Evolutionary conservation across 371 early-diverging fungal genomes (phyloP), one percentile per base, ranked within the genome.

Genomic region (Apophysomyces trapeziformis): DNA sequence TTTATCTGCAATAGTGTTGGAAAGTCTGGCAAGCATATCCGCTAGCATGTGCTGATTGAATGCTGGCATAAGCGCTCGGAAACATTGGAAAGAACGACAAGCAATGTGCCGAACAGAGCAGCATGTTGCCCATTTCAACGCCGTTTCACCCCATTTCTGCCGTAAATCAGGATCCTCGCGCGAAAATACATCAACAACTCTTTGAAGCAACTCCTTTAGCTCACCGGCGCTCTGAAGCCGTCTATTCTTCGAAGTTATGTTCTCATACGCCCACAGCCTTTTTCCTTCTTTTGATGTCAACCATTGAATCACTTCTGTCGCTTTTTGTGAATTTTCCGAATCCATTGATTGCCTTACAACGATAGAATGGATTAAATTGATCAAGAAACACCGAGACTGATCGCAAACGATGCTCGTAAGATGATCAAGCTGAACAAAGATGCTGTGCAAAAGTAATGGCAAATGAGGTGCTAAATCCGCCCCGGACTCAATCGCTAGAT

Each of bases 61-160:
- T 0, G 82, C 76, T 8, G 96, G 95, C 76, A 85, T 87, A 26
- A 97, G 67, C 1, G 85, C 86, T 12, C 95, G 87, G 68, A 94
- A 94, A 59, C 94, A 88, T 66, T 95, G 95, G 64, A 96, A 89
- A 0, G 96, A 95, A 11, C 95, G 85, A 50, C 93, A 92, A 0
- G 97, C 98, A 18, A 95, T 85, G 66, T 95, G 93, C 1, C 95
- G 89, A 6, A 96, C 94, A 5, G 96, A 92, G 68, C 96, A 96
- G 16, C 87, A 85, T 16, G 95, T 94, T 0, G 94, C 96, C 95
- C 95, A 96, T 57, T 88, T 85, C n/a, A 96, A 81, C 0, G 96
- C 93, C 1, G 89, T 89, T 57, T 90, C 90, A 0, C 93, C 95
- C 96, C 96, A 96, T 35, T 82, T 83, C 68, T 95, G 94, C 26